Evolutionary conservation across 2,329 filamentous ascomycete genomes (phyloP).

Genomic region (Hypoxylon sp.): DNA sequence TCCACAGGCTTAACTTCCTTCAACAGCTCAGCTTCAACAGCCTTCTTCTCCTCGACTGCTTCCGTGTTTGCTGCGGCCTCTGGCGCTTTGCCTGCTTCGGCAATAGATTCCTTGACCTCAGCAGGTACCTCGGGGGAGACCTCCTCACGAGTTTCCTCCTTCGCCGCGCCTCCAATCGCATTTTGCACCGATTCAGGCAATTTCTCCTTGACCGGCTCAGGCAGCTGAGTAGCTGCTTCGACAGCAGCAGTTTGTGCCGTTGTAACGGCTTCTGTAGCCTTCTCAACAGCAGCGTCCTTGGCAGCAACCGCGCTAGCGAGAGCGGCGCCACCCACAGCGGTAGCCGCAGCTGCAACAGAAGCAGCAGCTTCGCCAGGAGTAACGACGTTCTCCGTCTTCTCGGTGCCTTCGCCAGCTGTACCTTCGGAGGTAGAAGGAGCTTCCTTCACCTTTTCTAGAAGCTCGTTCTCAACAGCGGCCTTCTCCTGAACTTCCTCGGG

Average conservation of each 20-base stretch:
- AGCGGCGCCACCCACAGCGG: constrained; percentile 58
- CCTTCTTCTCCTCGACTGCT: constrained; percentile 82
- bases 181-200: constrained; percentile 67
- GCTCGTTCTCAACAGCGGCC: constrained; percentile 78
- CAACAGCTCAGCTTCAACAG: constrained; percentile 80
- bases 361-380: constrained; percentile 61
- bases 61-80: constrained; percentile 79
- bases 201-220: constrained; percentile 67
- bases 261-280: constrained; percentile 58
- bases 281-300: constrained; percentile 60
- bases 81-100: constrained; percentile 71
- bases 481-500: constrained; percentile 79
- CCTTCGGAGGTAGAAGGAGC: constrained; percentile 72
- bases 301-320: constrained; percentile 56
- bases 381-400: constrained; percentile 65
- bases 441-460: constrained; percentile 76
- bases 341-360: constrained; percentile 60
- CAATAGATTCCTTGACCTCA: constrained; percentile 71
- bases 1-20: constrained; percentile 69
- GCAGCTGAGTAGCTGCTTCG: constrained; percentile 62
- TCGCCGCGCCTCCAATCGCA: constrained; percentile 61
- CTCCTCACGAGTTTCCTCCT: constrained; percentile 61
- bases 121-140: constrained; percentile 67
- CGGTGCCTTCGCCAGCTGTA: constrained; percentile 66
- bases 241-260: constrained; percentile 49